Conservation (phyloP, 2,329 filamentous ascomycete genomes). For the Xylariaceae sp. region DNA sequence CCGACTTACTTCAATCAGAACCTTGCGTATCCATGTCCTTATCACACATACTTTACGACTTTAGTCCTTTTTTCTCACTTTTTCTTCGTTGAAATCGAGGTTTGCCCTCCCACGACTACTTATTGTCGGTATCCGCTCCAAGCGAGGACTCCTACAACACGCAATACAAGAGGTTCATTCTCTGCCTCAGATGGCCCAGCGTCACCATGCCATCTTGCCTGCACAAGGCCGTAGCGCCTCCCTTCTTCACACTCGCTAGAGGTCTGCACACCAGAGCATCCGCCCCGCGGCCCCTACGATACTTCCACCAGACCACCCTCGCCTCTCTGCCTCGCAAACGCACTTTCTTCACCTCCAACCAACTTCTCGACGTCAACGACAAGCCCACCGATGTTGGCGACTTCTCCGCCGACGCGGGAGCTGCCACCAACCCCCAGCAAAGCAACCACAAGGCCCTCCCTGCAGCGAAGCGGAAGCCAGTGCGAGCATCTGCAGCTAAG, state of each 20-base stretch:
- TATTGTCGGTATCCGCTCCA: too few species aligned
- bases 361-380: slow-evolving; percentile 43
- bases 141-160: background rate
- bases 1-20: too few species aligned
- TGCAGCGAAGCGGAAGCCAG: slow-evolving; percentile 43
- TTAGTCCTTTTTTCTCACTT: too few species aligned
- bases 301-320: slow-evolving; percentile 45
- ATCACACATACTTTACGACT: too few species aligned
- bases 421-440: slow-evolving; percentile 5
- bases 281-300: slow-evolving; percentile 32
- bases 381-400: slow-evolving; percentile 16
- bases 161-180: slow-evolving; percentile 1
- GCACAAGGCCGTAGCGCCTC: slow-evolving; percentile 22
- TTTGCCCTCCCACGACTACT: too few species aligned
- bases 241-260: slow-evolving; percentile 10
- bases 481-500: slow-evolving; percentile 49
- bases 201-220: slow-evolving; percentile 25
- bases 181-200: slow-evolving; percentile 22
- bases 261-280: slow-evolving; percentile 26
- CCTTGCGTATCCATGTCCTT: too few species aligned
- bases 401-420: slow-evolving; percentile 1
- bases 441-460: slow-evolving; percentile 17
- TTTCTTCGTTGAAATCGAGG: too few species aligned
- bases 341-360: slow-evolving; percentile 64
- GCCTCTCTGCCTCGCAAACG: slow-evolving; percentile 50